Conservation (phyloP, 305 asterid species). For the Solanum hybrid region DNA sequence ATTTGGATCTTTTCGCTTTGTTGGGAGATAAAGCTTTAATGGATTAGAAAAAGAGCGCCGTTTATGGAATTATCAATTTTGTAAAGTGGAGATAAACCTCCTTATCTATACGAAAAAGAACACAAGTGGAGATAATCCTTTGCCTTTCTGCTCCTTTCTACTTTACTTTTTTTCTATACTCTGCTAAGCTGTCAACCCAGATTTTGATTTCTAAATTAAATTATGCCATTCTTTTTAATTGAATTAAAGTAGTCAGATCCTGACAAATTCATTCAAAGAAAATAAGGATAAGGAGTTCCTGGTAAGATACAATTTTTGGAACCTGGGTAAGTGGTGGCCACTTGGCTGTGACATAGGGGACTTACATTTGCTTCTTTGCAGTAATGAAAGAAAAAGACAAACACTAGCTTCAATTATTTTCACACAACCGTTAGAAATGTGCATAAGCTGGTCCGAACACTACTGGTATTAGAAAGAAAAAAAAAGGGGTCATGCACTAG, state of each 20-base stretch:
- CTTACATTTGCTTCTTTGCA: neutral
- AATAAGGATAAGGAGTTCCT: neutral
- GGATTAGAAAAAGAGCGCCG: neutral
- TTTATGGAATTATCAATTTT: neutral
- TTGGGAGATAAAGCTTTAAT: neutral
- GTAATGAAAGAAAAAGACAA: neutral
- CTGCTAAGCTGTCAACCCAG: neutral
- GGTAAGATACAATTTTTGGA: neutral
- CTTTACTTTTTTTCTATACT: neutral
- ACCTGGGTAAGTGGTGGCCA: neutral
- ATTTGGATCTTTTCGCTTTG: neutral
- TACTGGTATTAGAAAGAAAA: neutral
- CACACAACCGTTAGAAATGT: neutral
- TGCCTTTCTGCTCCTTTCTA: neutral
- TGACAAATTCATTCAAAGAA: neutral
- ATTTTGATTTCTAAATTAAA: neutral
- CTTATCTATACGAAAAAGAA: neutral
- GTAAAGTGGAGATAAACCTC: neutral
- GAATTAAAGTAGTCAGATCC: neutral
- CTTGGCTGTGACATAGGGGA: neutral
- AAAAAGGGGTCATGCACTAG: neutral
- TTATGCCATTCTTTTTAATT: neutral
- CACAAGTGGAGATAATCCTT: neutral
- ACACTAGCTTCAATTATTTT: neutral
- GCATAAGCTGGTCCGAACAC: neutral